Conservation (phyloP, 345 rosid species). For the Lagerstroemia speciosa region DNA sequence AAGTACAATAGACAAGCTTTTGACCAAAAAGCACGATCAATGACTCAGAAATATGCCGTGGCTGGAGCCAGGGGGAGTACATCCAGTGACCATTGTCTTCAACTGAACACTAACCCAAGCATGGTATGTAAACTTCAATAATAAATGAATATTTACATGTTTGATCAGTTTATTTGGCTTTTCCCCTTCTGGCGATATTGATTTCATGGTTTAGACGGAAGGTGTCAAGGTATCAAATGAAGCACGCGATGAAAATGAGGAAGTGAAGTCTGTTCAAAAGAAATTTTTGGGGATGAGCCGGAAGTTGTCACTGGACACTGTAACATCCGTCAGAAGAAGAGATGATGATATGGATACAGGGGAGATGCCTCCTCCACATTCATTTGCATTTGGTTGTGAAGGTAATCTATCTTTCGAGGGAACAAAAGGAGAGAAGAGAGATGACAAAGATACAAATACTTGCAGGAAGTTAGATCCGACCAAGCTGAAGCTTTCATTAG, state of each 20-base stretch:
- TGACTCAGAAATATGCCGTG: constrained; percentile 63
- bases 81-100: constrained; percentile 16
- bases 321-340: constrained; percentile 17
- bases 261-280: constrained; percentile 14
- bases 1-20: constrained; percentile 70
- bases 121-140: constrained; percentile 6
- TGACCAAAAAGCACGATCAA: constrained; percentile 53
- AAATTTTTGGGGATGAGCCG: constrained; percentile 19
- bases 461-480: background rate
- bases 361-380: constrained; percentile 8
- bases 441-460: background rate
- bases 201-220: constrained; percentile 29
- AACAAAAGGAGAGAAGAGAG: constrained; percentile 13
- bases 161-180: background rate
- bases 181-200: background rate
- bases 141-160: background rate
- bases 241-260: constrained; percentile 18
- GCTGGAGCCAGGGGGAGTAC: constrained; percentile 27
- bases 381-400: constrained; percentile 1
- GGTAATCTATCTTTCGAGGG: constrained; percentile 13
- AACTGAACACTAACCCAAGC: constrained; percentile 15
- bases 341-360: constrained; percentile 14
- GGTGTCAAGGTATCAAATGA: constrained; percentile 14
- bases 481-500: background rate
- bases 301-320: constrained; percentile 31